Conservation (phyloP, 495 filamentous ascomycete genomes). For the Apiosordaria backusii region DNA sequence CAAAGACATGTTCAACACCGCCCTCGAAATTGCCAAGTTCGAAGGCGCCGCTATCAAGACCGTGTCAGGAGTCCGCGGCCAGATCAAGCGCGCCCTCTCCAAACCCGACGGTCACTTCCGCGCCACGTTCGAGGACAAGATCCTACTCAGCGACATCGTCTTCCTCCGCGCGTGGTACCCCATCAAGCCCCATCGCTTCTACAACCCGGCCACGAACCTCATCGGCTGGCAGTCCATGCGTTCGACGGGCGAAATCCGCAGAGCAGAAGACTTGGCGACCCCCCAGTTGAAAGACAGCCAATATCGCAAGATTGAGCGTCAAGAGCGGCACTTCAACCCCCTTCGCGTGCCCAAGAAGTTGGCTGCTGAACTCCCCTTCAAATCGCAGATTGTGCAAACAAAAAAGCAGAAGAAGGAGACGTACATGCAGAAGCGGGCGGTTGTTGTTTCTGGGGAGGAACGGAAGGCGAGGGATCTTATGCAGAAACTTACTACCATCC, state of each 20-base stretch:
- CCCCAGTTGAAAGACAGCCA: conserved; percentile 73
- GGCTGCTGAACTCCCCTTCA: conserved; percentile 83
- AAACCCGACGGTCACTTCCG: conserved; percentile 94
- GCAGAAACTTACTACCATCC: conserved; percentile 86
- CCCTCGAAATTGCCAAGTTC: conserved; percentile 95
- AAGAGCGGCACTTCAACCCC: conserved; percentile 85
- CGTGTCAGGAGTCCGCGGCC: conserved; percentile 89
- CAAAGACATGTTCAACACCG: conserved; percentile 93
- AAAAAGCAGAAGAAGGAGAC: conserved; percentile 75
- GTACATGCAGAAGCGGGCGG: conserved; percentile 91
- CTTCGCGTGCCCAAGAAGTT: conserved; percentile 82
- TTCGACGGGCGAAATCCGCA: conserved; percentile 88
- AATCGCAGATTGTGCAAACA: conserved; percentile 82
- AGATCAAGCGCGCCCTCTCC: conserved; percentile 88
- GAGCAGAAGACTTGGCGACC: conserved; percentile 67
- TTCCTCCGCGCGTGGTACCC: conserved; percentile 97
- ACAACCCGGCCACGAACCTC: conserved; percentile 93
- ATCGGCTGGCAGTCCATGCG: conserved; percentile 88
- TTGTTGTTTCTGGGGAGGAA: conserved; percentile 76
- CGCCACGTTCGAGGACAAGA: conserved; percentile 97
- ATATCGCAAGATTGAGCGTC: conserved; percentile 79
- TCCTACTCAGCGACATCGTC: conserved; percentile 92
- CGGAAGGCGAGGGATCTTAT: conserved; percentile 83
- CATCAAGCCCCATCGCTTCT: conserved; percentile 88
- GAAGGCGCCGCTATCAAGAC: conserved; percentile 94